Base-by-base conservation (phyloP, 2,329 filamentous ascomycete genomes). In the Rugonectria rugulosa region DNA sequence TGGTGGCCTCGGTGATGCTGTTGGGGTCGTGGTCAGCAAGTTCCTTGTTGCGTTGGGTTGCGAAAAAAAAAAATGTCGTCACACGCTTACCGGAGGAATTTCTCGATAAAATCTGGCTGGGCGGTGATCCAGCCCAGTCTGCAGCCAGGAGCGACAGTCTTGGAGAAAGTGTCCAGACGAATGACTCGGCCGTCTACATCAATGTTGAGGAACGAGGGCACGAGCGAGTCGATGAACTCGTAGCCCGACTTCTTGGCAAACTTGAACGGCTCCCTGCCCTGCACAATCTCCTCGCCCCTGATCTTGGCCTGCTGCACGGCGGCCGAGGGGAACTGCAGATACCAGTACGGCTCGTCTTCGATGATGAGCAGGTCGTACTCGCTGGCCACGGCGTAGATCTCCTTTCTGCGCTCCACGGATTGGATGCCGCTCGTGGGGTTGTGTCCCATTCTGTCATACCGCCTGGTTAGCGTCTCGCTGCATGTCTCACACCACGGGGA, bases 341-440 rank as follows among this genome's bases (percentile, higher is more conserved):
- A 94, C 91, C 92, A 97, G 77, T 97, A 97, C 6, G 94, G 94
- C 60, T 97, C 93, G 67, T 98, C 94, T 73, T 98, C 94, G 59
- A 96, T 77, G 62, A 97, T 97, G 67, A 97, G 84, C 60, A 97
- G 84, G 72, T 97, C 92, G 75, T 91, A 96, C 70, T 88, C 84
- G 71, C 87, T 87, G 75, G 90, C 95, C 12, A 97, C 72, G 15
- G 82, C 84, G 70, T 97, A 97, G 23, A 97, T 82, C 46, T 92
- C 87, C 66, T 85, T 89, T 51, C 91, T 85, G 34, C 94, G 86
- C 66, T 88, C 77, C 9, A 95, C 72, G 3, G 89, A 88, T 2
- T 96, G 79, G 3, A 90, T 86, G 26, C 89, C 87, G 24, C 90
- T 88, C 0, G 92, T 96, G 2, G 92, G 93, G 71, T 97, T 97